Base-by-base conservation (phyloP, 805 yeast genomes). In the Metschnikowia reukaufii region DNA sequence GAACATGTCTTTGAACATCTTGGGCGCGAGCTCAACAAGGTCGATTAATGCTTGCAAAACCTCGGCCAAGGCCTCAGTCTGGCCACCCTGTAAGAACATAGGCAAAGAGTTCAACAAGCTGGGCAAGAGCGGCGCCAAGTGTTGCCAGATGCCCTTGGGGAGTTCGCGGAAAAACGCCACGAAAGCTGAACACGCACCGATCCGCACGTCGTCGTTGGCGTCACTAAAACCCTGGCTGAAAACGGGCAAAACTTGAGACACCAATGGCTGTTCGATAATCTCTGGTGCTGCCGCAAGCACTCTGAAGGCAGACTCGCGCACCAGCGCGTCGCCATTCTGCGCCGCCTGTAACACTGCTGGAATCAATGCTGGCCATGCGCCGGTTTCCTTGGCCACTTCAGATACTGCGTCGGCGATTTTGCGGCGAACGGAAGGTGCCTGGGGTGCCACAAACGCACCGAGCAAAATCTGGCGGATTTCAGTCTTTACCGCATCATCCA, bases 321-420 rank as follows among this genome's bases (percentile, higher is more conserved):
- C 82, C 47, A 83, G 79, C 13, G 84, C 73, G 59, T 85, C 86
- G 18, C 65, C 57, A 50, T 62, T 65, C 44, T 74, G 70, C 16
- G 83, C 70, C 9, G 94, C 89, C 56, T 79, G 81, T 51, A 88
- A 79, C 33, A 92, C 72, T 0, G 89, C 82, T 43, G 87, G 89
- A 32, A 90, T 68, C 40, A 86, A 77, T 35, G 88, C 91, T 13
- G 84, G 80, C 99, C 99, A 92, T 4, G 73, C 65, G 4, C 75
- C 58, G 12, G 79, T 83, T 48, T 82, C 85, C 39, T 73, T 77
- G 58, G 97, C 95, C 38, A 92, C 81, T 67, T 91, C 98, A 0
- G 97, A 88, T 39, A 94, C 85, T 7, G 96, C 96, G 72, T 94
- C 99, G 2, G 97, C 84, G 40, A 94, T 72, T 62, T 92, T 94